Base-by-base conservation (phyloP, 2,329 filamentous ascomycete genomes). In the Claviceps sp. region DNA sequence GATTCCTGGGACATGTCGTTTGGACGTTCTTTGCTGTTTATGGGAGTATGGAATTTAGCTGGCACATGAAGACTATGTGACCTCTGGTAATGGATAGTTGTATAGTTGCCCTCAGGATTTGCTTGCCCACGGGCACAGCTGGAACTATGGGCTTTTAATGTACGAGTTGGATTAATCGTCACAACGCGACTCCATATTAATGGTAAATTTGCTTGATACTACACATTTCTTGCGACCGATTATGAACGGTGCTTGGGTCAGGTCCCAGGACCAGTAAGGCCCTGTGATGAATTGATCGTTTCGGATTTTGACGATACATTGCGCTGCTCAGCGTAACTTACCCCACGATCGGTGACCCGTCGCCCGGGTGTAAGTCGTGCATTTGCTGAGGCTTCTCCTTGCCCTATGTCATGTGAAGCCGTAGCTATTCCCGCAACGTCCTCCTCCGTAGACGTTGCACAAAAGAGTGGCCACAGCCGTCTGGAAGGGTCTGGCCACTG, bases 71-170 rank as follows among this genome's bases (percentile, higher is more conserved):
- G 22, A 19, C 34, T 58, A 42, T 34, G 54, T 58, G 61, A 56
- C 56, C 56, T 59, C 56, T 56, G 52, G 54, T 57, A 57, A 30
- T 34, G 40, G 45, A 34, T 41, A 47, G 41, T 52, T 61, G 63
- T 58, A 64, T 61, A 64, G 62, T 11, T 34, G 30, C 30, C 10
- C 30, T 34, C 30, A 60, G 55, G 55, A 60, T 59, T 54, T 64
- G 61, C 57, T 30, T 51, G 22, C 24, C 11, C 24, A 26, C 57
- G 57, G 57, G 56, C 56, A 53, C 56, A 57, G 55, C 56, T 57
- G 58, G 54, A 50, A 52, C 40, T 47, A 22, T 38, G 22, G 30
- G 44, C 44, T 39, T 48, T 38, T 38, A 8, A 45, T 16, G 43
- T 44, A 38, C 44, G 13, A 6, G 38, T 30, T 26, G 46, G 13